These are phyloP conservation scores for Capronia americana DNA, from an alignment of 2,329 filamentous ascomycete species.

Conservation along the genomic window DNA sequence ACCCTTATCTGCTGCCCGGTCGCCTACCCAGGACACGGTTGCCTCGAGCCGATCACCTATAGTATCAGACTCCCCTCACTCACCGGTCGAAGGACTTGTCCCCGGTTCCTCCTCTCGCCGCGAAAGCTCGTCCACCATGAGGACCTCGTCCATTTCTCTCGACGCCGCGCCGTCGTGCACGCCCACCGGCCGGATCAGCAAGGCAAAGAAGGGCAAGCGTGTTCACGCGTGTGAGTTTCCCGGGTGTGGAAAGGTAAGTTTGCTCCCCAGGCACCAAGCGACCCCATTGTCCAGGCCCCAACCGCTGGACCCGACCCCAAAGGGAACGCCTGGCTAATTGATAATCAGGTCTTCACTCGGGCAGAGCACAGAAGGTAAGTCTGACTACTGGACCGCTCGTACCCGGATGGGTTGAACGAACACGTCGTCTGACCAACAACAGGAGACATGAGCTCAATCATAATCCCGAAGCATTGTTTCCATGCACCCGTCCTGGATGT, in stretches of 20 bases:
- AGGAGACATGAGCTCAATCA: conserved; percentile 58
- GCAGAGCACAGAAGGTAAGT: conserved; percentile 53
- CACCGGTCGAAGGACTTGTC: conserved; percentile 28
- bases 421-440: conserved; percentile 38
- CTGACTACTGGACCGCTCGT: conserved; percentile 24
- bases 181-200: conserved; percentile 58
- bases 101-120: conserved; percentile 35
- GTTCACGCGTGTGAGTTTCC: conserved; percentile 57
- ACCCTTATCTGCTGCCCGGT: conserved; percentile 27
- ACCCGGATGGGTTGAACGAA: neutral
- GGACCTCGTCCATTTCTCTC: conserved; percentile 39
- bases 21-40: conserved; percentile 23
- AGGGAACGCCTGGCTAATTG: conserved; percentile 25
- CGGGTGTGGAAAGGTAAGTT: conserved; percentile 55
- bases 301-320: conserved; percentile 18
- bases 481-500: conserved; percentile 52
- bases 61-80: conserved; percentile 33
- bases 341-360: conserved; percentile 55
- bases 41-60: conserved; percentile 29
- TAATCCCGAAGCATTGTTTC: conserved; percentile 55
- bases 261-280: conserved; percentile 6
- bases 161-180: conserved; percentile 52
- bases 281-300: conserved; percentile 20
- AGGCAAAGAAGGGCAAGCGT: conserved; percentile 60
- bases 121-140: conserved; percentile 40